Evolutionary conservation across 1,139 yeast species (phyloP), one percentile per base, ranked within the genome.

Genomic region (Geotrichum candidum): DNA sequence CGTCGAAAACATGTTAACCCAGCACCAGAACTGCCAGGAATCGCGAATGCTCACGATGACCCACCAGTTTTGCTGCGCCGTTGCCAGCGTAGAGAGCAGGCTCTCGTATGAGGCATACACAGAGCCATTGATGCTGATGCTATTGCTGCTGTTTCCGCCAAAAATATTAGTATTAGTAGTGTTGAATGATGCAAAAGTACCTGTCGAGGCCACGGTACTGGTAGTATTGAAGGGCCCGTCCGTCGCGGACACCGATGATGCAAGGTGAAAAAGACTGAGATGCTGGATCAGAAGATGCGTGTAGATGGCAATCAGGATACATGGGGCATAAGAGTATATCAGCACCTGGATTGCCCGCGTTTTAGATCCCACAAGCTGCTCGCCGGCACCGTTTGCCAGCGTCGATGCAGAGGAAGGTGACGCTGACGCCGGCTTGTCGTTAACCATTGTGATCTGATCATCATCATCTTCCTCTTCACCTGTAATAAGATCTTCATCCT

Each of bases 231-330:
- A n/a, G 48, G 18, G 48, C 48, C 48, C 23, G 48, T 41, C 22
- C 3, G 48, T 41, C 48, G 48, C 48, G 48, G 22, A 41, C 48
- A 7, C 48, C 18, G 48, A 41, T 41, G 48, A 41, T 41, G 48
- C 48, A 41, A 41, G 59, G 38, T 41, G 51, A 45, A 90, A 78
- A 70, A 87, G 88, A 54, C 94, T 94, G 61, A 88, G 86, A 70
- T 90, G 92, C 78, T 90, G 96, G 81, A 94, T 82, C 82, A 94
- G 87, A 69, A 94, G 78, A 74, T 94, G 97, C 5, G 98, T 90
- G 76, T 94, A 94, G 63, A 94, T 96, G 0, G 97, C 96, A 65
- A 92, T 91, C 56, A 94, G 84, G 65, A 94, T 86, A 74, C 97
- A 90, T 2, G 99, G 98, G 23, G 97, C 88, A 74, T 89, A 92